A percentile compares a stretch with the other conserved stretches of the same genome.
Evolutionary conservation across 2,329 filamentous ascomycete species (phyloP).

Genomic region (Davidsoniella virescens): DNA sequence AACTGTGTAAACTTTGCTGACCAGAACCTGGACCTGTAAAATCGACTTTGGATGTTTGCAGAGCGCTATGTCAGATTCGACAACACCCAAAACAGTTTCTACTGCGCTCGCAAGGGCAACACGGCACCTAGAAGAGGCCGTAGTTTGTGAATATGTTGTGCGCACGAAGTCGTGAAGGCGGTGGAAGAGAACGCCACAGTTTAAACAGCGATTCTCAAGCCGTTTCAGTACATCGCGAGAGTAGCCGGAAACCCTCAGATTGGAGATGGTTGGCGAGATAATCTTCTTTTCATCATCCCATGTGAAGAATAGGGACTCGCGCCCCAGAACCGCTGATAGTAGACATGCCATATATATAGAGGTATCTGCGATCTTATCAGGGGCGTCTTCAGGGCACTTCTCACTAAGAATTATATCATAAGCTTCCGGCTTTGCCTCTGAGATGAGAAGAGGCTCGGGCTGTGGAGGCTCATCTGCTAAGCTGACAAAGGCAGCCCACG

Average conservation of each 20-base stretch:
- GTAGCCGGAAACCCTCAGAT: conserved; percentile 39
- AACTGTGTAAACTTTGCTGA: conserved; percentile 31
- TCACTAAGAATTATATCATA: conserved; percentile 47
- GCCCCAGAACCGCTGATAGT: conserved; percentile 49
- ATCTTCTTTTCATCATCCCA: conserved; percentile 36
- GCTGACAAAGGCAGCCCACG: conserved; percentile 52
- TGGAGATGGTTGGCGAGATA: conserved; percentile 34
- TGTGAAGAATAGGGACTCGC: conserved; percentile 54
- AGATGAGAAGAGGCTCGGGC: conserved; percentile 39
- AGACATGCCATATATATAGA: conserved; percentile 39
- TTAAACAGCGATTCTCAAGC: conserved; percentile 29
- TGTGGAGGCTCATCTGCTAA: conserved; percentile 16
- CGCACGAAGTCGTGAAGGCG: conserved; percentile 32
- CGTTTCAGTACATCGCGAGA: conserved; percentile 32
- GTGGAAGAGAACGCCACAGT: conserved; percentile 31
- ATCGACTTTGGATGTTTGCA: conserved; percentile 29
- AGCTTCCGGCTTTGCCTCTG: conserved; percentile 47
- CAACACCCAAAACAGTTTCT: conserved; percentile 30
- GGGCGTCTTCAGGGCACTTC: conserved; percentile 23
- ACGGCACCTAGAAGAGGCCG: conserved; percentile 27
- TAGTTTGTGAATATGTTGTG: conserved; percentile 27
- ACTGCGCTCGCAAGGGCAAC: conserved; percentile 37
- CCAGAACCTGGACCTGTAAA: conserved; percentile 34
- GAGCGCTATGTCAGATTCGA: conserved; percentile 33
- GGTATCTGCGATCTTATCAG: conserved; percentile 26